Evolutionary conservation across 179 eudicot species (phyloP), one percentile per base, ranked within the genome.

Genomic region (Patellifolia procumbens): DNA sequence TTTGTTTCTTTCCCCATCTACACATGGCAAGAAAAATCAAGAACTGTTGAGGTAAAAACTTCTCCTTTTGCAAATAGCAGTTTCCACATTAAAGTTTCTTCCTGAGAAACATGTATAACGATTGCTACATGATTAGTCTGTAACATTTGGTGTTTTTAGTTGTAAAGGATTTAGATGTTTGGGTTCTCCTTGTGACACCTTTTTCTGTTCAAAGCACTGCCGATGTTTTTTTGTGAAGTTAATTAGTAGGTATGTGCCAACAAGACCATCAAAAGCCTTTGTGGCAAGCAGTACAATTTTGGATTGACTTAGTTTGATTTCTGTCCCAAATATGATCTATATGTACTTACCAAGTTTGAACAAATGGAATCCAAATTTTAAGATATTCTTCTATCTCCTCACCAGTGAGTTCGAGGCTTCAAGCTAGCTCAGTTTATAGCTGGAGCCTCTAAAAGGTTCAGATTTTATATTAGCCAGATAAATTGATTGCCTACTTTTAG

Each of bases 1-100:
- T 95, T 95, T 83, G 90, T 95, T 78, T 95, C 99, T 45, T 95
- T 92, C 77, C 99, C 99, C 73, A 95, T 95, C 83, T 95, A 95
- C 81, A 91, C 96, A 39, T 95, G 99, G 99, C 99, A 91, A 87
- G 97, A 95, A 75, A 95, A 95, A 78, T 88, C 99, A 48, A 90
- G 85, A 82, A 92, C 95, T 46, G 85, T 95, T 71, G 99, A 95
- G 97, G 99, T 94, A 77, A 70, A 52, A 78, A 53, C 17, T 71
- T 77, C n/a, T 68, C 49, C 52, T 17, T 11, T 10, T 68, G 64
- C 20, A 69, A 69, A 61, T 35, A 26, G 26, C 34, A 35, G 20
- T 31, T 43, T 55, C 49, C 34, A 32, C 28, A 37, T 71, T 52
- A 1, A 48, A 35, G 19, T 75, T 28, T 16, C 32, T 39, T 62